Evolutionary conservation across 768 basidiomycete species (phyloP).

Genomic region (Crassisporium funariophilum): DNA sequence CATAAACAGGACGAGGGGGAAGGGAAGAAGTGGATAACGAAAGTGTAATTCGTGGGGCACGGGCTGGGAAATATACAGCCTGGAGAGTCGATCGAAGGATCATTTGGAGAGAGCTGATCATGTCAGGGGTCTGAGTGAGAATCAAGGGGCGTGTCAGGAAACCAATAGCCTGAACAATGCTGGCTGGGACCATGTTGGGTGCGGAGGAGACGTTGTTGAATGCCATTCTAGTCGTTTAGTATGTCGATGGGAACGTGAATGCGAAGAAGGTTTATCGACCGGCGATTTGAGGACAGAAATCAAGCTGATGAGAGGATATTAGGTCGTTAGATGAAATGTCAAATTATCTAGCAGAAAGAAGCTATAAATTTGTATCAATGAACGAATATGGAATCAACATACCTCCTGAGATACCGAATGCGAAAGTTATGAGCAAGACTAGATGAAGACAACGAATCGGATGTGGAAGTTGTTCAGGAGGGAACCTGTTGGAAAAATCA

Average conservation of each 20-base stretch:
- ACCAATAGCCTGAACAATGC: constrained; percentile 33
- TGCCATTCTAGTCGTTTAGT: constrained; percentile 16
- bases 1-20: constrained; percentile 39
- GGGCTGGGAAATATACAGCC: constrained; percentile 18
- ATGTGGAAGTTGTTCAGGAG: constrained; percentile 21
- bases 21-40: constrained; percentile 27
- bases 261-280: constrained; percentile 16
- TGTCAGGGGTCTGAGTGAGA: constrained; percentile 22
- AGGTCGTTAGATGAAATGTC: constrained; percentile 1
- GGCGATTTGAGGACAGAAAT: constrained; percentile 16
- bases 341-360: constrained; percentile 3
- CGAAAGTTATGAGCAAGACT: not conserved
- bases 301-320: constrained; percentile 1
- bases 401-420: constrained; percentile 15
- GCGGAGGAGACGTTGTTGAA: constrained; percentile 7
- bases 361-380: not conserved
- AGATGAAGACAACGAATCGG: constrained; percentile 11
- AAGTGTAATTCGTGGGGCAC: constrained; percentile 25
- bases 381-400: not conserved
- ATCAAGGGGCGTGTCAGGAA: constrained; percentile 41
- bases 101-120: constrained; percentile 27
- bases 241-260: constrained; percentile 11
- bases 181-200: constrained; percentile 16
- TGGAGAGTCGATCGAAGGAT: constrained; percentile 35
- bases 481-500: constrained; percentile 20